Conservation (phyloP, 2,329 filamentous ascomycete species). For the Phialophora expanda region DNA sequence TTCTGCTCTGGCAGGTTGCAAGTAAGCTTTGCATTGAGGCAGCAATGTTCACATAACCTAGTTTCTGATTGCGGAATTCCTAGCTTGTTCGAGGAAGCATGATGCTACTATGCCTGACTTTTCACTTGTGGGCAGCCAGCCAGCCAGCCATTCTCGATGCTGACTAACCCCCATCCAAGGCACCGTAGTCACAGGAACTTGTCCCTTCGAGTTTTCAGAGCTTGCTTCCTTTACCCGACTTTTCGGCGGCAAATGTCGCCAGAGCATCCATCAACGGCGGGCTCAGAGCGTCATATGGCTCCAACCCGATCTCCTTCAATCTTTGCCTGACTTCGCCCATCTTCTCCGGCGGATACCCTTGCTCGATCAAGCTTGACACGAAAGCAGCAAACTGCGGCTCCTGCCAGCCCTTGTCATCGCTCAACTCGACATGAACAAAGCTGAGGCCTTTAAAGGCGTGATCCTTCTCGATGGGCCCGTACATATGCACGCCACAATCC, state of each 20-base stretch:
- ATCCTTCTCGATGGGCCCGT: constrained; percentile 67
- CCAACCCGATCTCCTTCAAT: constrained; percentile 61
- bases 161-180: neutral
- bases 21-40: neutral
- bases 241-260: constrained; percentile 62
- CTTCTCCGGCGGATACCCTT: constrained; percentile 63
- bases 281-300: constrained; percentile 67
- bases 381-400: constrained; percentile 74
- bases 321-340: constrained; percentile 62
- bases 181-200: neutral
- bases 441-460: constrained; percentile 72
- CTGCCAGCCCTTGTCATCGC: constrained; percentile 68
- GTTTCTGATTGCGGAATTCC: neutral
- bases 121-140: neutral
- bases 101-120: neutral
- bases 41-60: neutral
- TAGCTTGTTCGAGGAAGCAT: neutral
- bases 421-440: constrained; percentile 70
- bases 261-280: constrained; percentile 68
- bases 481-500: constrained; percentile 67
- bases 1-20: neutral
- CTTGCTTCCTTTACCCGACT: constrained; percentile 41
- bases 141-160: neutral
- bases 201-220: constrained; percentile 10
- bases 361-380: constrained; percentile 71